Evolutionary conservation across 129 eudicot genomes (phyloP), one percentile per base, ranked within the genome.

Genomic region (Centella asiatica): DNA sequence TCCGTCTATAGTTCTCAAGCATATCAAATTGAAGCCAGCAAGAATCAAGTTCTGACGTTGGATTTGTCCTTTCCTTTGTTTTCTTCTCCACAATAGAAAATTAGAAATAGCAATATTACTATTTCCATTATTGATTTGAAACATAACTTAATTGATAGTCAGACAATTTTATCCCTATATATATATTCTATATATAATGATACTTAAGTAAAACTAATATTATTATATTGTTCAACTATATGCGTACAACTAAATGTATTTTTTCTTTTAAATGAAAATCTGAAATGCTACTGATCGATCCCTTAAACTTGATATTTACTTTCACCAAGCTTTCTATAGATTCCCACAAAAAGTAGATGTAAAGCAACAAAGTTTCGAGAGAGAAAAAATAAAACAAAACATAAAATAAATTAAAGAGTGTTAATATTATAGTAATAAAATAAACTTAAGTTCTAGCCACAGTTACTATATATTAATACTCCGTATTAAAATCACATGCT

Each of bases 11-110:
- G 67, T 64, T 61, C 80, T 67, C 51, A 60, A 66, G 57, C 64
- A 27, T 70, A 64, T 72, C 72, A 78, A 78, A 78, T 36, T 6
- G 49, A 73, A 74, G 78, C 73, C 76, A 78, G 64, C 64, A 72
- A 32, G 77, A 13, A 69, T 68, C 68, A 24, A 9, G 57, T 57
- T 76, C 59, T 73, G 78, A 70, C 77, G 80, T 79, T 83, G 78
- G 77, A 69, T 82, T 83, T 83, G 89, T 83, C 89, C 77, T 76
- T 60, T 76, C 72, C 83, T 79, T 83, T 79, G 83, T 79, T 73
- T 67, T 70, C 76, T 76, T 79, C 65, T 72, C 68, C n/a, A n/a
- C n/a, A n/a, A n/a, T n/a, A n/a, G n/a, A 69, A 50, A 42, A 67
- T 42, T 42, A 42, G 42, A 36, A 42, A 14, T 42, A 61, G 47